Evolutionary conservation across 2,329 filamentous ascomycete genomes (phyloP).

Genomic region (Knufia fluminis): DNA sequence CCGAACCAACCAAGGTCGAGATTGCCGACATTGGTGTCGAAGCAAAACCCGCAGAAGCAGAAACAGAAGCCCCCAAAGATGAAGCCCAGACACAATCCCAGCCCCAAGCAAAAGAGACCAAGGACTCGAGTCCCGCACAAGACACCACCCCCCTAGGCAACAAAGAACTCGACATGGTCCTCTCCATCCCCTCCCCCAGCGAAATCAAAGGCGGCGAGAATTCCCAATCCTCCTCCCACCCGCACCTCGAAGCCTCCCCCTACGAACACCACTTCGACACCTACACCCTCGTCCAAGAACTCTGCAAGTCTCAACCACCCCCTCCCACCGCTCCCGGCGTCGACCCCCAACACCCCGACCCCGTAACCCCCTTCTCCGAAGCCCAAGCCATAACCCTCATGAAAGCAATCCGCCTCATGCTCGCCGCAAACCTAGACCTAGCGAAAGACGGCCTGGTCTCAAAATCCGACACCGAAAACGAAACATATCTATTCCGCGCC

Average conservation of each 20-base stretch:
- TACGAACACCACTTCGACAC: conserved; percentile 97
- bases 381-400: conserved; percentile 75
- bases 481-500: conserved; percentile 86
- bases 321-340: not conserved
- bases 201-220: conserved; percentile 20
- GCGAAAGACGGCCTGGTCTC: conserved; percentile 73
- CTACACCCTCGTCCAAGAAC: conserved; percentile 74
- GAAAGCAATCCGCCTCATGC: conserved; percentile 75
- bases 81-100: conserved; percentile 9
- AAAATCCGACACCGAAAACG: conserved; percentile 90
- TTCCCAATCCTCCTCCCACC: conserved; percentile 19
- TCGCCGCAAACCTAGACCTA: conserved; percentile 70
- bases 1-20: not conserved
- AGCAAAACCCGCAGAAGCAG: conserved; percentile 15
- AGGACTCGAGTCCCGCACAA: conserved; percentile 8
- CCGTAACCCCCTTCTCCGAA: conserved; percentile 54
- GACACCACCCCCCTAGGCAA: conserved; percentile 14
- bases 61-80: conserved; percentile 5
- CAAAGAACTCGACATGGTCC: conserved; percentile 31
- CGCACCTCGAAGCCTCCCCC: conserved; percentile 54
- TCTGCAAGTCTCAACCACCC: conserved; percentile 31
- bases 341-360: conserved; percentile 22
- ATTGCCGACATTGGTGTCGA: not conserved
- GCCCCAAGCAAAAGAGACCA: conserved; percentile 4
- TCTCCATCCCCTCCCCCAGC: conserved; percentile 33